Percentiles rank a stretch among this genome's conserved stretches.
Conservation (phyloP, 176 grass and related monocot species). For the Avena atlantica region DNA sequence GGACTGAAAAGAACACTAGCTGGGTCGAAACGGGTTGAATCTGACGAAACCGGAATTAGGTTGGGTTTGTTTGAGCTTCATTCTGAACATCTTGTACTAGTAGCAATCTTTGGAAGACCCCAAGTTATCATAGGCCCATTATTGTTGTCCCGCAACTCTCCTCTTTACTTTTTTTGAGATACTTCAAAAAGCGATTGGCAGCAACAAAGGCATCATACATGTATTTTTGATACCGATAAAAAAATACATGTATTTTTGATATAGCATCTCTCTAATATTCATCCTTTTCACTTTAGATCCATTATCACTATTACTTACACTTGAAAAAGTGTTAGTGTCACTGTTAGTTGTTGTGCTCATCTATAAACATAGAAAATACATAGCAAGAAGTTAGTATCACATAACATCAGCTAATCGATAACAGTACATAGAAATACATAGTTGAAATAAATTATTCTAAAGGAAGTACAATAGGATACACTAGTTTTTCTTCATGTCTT, state of each 20-base stretch:
- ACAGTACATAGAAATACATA: too few relatives aligned
- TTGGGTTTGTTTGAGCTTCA: background rate
- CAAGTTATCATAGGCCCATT: background rate
- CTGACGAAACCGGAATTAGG: too few relatives aligned
- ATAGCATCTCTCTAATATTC: background rate
- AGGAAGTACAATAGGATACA: background rate
- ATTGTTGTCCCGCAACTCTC: background rate
- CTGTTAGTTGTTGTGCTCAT: too few relatives aligned
- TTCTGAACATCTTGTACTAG: background rate
- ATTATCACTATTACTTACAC: background rate
- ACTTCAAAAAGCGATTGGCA: background rate
- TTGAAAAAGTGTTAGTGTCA: too few relatives aligned
- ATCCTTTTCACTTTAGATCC: background rate
- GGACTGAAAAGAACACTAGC: too few relatives aligned
- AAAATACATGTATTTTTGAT: background rate
- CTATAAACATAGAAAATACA: too few relatives aligned
- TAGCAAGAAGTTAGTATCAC: too few relatives aligned
- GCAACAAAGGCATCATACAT: background rate
- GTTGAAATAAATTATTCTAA: too few relatives aligned
- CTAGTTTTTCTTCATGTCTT: background rate
- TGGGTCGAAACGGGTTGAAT: too few relatives aligned
- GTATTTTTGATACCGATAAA: background rate
- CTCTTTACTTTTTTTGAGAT: background rate
- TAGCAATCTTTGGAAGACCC: background rate
- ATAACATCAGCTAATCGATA: too few relatives aligned